Base-by-base conservation (phyloP, 352 stramenopile species). In the Globisporangium lucens region DNA sequence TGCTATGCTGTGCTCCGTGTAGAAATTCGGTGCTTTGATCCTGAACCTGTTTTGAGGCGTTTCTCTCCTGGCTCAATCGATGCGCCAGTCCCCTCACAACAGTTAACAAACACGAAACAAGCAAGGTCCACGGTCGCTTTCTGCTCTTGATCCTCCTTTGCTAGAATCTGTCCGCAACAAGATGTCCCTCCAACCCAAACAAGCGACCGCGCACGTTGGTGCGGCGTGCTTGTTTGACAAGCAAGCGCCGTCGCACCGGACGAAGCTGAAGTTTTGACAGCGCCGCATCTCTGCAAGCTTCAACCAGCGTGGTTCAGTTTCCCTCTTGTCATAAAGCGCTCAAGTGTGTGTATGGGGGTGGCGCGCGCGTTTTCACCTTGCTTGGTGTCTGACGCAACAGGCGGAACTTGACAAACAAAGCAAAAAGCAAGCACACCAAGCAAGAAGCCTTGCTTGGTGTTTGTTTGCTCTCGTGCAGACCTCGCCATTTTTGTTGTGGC, bases 261-360 rank as follows among this genome's bases (percentile, higher is more conserved):
- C 29, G 3, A 24, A 24, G 55, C 55, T 60, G 55, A 60, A 60
- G 55, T 60, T 60, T 60, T 60, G 55, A 60, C 55, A 60, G 29
- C 29, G 55, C 55, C 35, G 55, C 55, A 60, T 60, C 55, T 59
- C 53, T 59, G 53, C 53, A 60, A 60, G 53, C 53, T 59, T 41
- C 53, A 59, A 59, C 5, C 15, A 6, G 52, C 27, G 52, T 36
- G 52, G 17, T 24, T 58, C 52, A 58, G 53, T 27, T 59, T 41
- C 53, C 8, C 47, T 20, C 20, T 58, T 41, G 15, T 36, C 53
- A 59, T 59, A 59, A 59, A 59, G 41, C 53, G 27, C 29, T 29
- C 53, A 41, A 59, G 15, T 9, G 15, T 46, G 38, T 46, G 38
- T 12, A 46, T 29, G 47, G 47, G 3, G 47, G 8, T 55, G 47